Conservation (phyloP, 2,329 filamentous ascomycete genomes). For the Neurospora crassa region DNA sequence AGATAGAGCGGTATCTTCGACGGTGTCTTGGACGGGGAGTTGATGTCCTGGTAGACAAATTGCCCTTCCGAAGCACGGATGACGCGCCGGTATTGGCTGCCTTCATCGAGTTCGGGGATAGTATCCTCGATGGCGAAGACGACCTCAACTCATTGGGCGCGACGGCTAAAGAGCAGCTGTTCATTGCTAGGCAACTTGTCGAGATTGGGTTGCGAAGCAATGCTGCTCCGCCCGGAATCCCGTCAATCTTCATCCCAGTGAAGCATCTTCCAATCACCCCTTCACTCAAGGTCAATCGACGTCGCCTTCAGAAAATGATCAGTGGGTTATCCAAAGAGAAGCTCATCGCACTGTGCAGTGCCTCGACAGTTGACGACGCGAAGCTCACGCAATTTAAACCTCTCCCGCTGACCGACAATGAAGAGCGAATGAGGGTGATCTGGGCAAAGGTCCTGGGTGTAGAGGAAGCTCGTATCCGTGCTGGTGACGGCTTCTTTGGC, state of each 20-base stretch:
- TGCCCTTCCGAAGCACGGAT: conserved; percentile 34
- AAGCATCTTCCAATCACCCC: conserved; percentile 37
- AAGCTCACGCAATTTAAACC: conserved; percentile 31
- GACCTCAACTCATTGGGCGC: conserved; percentile 29
- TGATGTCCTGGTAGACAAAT: conserved; percentile 39
- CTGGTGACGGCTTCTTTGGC: conserved; percentile 34
- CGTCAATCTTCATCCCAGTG: conserved; percentile 39
- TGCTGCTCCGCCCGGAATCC: conserved; percentile 34
- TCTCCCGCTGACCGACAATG: conserved; percentile 36
- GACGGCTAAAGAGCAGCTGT: conserved; percentile 33
- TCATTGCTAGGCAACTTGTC: conserved; percentile 33
- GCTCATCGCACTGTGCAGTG: conserved; percentile 30
- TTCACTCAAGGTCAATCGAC: conserved; percentile 40
- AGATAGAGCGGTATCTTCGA: conserved; percentile 38
- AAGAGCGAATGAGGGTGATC: conserved; percentile 36
- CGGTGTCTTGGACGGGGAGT: conserved; percentile 35
- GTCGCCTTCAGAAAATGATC: conserved; percentile 36
- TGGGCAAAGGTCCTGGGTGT: conserved; percentile 36
- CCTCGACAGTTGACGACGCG: conserved; percentile 27
- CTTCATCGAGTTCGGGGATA: conserved; percentile 39
- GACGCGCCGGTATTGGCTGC: conserved; percentile 32
- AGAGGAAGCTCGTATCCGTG: conserved; percentile 29
- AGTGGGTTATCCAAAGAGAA: conserved; percentile 32
- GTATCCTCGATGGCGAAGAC: conserved; percentile 27
- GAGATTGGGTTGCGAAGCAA: conserved; percentile 29